Evolutionary conservation across 2,329 filamentous ascomycete species (phyloP), one percentile per base, ranked within the genome.

Genomic region (Aspergillus texensis): DNA sequence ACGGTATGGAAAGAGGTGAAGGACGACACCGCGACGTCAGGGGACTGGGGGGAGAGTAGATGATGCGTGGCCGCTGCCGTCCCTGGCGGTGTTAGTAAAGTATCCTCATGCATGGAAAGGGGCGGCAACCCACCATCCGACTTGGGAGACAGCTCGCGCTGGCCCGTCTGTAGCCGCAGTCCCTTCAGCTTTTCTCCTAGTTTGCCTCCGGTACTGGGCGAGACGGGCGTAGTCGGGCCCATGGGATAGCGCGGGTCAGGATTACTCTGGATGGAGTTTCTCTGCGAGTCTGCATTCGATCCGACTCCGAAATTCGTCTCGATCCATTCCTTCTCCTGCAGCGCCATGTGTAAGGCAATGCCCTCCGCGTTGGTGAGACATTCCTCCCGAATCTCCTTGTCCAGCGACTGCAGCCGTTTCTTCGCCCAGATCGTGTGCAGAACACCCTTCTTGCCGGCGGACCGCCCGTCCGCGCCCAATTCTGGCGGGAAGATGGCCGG

Each of bases 401-500:
- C 87, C 55, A 97, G 81, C 66, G 91, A 89, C 36, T 88, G 87
- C 26, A 97, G 80, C 48, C 93, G 84, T 76, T 91, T 90, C 82
- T 93, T 93, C 21, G 92, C 94, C 93, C 94, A 97, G 62, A 94
- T 88, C 2, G 92, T 96, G 74, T 96, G 94, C 64, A 97, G 79
- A 2, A 96, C 92, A 1, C 93, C 93, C 66, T 92, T 91, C 71
- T 89, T 89, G 8, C 92, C 91, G 0, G 88, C 86, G 21, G 88
- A 82, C 28, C 86, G 83, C 14, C 87, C 86, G 26, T 87, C 89
- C 4, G 86, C 85, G 1, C 91, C 90, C 28, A 96, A 82, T 64
- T 90, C 89, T 0, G 90, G 87, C 0, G 92, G 89, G 73, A 94
- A 97, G 68, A 97, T 94, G 36, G 93, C 93, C 0, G 93, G 93